A percentile compares a stretch with the other conserved stretches of the same genome.
Conservation (phyloP, 768 basidiomycete genomes). For the Collybia mongolica region DNA sequence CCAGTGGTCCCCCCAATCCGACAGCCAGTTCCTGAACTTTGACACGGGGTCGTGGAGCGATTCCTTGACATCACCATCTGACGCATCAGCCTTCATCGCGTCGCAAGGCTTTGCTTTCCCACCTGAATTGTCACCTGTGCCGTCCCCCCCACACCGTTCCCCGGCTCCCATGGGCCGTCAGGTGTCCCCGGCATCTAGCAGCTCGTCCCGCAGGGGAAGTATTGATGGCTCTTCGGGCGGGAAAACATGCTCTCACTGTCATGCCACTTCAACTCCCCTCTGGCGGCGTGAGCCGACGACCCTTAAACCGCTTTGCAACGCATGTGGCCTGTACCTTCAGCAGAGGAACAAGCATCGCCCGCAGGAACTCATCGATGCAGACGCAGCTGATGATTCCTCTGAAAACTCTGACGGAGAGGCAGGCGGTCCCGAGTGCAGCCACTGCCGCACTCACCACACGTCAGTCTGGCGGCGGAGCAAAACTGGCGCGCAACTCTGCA, state of each 20-base stretch:
- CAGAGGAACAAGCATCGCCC: constrained; percentile 46
- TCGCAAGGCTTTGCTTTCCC: constrained; percentile 25
- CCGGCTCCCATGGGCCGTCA: constrained; percentile 20
- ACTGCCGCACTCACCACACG: constrained; percentile 47
- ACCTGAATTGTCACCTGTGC: constrained; percentile 30
- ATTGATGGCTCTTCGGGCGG: constrained; percentile 26
- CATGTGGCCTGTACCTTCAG: constrained; percentile 46
- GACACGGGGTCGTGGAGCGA: constrained; percentile 24
- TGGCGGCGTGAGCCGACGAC: constrained; percentile 47
- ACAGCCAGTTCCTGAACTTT: constrained; percentile 25
- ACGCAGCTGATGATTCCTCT: constrained; percentile 36
- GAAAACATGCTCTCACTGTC: constrained; percentile 46
- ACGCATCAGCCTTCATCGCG: constrained; percentile 15
- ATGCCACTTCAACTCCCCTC: constrained; percentile 45
- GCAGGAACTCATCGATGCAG: constrained; percentile 49
- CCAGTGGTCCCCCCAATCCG: constrained; percentile 17
- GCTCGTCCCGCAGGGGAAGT: constrained; percentile 23
- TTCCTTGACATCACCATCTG: constrained; percentile 22
- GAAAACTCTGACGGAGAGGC: constrained; percentile 39
- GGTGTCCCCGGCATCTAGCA: constrained; percentile 17
- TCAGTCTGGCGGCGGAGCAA: constrained; percentile 53
- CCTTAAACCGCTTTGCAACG: constrained; percentile 45
- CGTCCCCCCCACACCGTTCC: constrained; percentile 23
- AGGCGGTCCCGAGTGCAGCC: constrained; percentile 45
- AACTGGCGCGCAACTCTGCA: constrained; percentile 47